phyloP scores from a whole-genome alignment of 2,329 filamentous ascomycete genomes.

The Colletotrichum filicis region DNA sequence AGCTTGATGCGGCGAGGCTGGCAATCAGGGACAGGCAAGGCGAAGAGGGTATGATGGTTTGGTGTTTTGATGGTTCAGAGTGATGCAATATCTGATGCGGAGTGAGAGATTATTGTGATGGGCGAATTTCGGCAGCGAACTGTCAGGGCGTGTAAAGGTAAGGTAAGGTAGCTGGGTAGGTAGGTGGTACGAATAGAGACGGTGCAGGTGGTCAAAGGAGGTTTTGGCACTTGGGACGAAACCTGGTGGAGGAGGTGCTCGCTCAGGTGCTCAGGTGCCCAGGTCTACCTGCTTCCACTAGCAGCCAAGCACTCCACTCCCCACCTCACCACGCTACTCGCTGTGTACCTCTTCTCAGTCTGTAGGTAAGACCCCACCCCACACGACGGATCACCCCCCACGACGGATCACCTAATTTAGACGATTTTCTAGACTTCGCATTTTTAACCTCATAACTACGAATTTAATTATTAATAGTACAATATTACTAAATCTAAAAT shows the following conservation, averaged over 20 bases:
- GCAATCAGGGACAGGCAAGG: conserved; percentile 6
- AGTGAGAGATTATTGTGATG: conserved; percentile 23
- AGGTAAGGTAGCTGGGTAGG: not conserved
- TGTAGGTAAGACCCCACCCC: no score
- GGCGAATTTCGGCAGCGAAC: conserved; percentile 21
- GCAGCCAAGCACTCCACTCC: not conserved
- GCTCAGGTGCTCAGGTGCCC: conserved; percentile 9
- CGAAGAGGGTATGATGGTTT: not conserved
- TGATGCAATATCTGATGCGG: conserved; percentile 22
- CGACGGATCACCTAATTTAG: no score
- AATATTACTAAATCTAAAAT: no score
- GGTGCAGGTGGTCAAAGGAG: conserved; percentile 32
- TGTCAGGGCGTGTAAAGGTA: conserved; percentile 26
- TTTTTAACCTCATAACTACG: no score
- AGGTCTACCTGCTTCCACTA: not conserved
- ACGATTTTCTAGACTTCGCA: no score
- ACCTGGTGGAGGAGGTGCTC: conserved; percentile 29
- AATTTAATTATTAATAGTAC: no score
- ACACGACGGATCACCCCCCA: no score
- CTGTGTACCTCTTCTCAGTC: not conserved
- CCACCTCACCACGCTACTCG: not conserved
- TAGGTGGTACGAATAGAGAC: not conserved
- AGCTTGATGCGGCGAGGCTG: conserved; percentile 4
- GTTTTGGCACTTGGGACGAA: conserved; percentile 35
- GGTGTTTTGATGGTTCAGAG: not conserved